phyloP scores from a whole-genome alignment of 306 rosid species.

The Morella rubra region DNA sequence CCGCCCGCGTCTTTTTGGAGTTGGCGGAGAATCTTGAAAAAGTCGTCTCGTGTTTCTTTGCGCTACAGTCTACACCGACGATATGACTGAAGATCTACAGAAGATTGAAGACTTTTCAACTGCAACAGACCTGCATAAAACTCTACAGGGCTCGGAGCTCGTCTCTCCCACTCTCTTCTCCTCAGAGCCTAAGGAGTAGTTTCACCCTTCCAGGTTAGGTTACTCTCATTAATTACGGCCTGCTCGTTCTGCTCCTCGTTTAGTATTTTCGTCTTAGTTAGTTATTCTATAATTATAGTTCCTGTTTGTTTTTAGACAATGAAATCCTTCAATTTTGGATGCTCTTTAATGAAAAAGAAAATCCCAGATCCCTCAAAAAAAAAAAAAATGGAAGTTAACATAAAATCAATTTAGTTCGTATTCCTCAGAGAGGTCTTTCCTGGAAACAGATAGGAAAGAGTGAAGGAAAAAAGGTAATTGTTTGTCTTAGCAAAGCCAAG shows the following conservation, averaged over 20 bases:
- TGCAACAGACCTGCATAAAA: too few relatives aligned
- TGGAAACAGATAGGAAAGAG: too few relatives aligned
- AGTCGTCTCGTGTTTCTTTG: too few relatives aligned
- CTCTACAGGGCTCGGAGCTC: not conserved
- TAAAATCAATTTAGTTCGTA: not conserved
- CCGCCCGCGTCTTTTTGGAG: too few relatives aligned
- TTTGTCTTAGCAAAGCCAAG: not conserved
- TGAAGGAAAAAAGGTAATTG: not conserved
- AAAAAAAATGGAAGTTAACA: not conserved
- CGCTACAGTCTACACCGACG: too few relatives aligned
- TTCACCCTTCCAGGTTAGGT: conserved; percentile 1
- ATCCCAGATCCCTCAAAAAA: too few relatives aligned
- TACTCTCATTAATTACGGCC: not conserved
- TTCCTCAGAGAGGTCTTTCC: not conserved
- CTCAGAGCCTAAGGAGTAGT: not conserved
- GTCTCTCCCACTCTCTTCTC: not conserved
- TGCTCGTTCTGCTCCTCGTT: not conserved
- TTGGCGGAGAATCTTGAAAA: too few relatives aligned
- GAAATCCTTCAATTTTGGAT: conserved; percentile 1
- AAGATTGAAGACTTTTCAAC: not conserved
- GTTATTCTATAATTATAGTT: not conserved
- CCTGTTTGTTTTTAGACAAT: not conserved
- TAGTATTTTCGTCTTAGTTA: not conserved
- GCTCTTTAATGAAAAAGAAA: not conserved
- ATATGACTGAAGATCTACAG: too few relatives aligned